phyloP scores from a whole-genome alignment of 2,329 filamentous ascomycete species.

The Diaporthe vexans region DNA sequence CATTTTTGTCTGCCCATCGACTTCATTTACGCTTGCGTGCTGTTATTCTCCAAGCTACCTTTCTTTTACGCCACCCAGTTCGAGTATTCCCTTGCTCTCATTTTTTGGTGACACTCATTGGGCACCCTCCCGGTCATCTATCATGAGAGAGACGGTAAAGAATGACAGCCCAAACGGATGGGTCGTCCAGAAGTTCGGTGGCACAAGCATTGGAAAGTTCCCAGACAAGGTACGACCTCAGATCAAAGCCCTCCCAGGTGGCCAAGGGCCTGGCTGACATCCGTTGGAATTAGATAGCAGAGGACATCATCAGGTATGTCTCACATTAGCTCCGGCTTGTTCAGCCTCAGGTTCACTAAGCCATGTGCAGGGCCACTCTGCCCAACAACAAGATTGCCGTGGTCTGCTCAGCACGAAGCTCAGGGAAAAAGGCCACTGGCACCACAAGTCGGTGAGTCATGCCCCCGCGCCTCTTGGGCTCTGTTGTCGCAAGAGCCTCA shows the following conservation, averaged over 20 bases:
- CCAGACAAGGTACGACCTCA: conserved; percentile 70
- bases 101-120: neutral
- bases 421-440: conserved; percentile 92
- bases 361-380: conserved; percentile 68
- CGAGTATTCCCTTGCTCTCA: neutral
- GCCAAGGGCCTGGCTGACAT: conserved; percentile 38
- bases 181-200: conserved; percentile 96
- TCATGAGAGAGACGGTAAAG: conserved; percentile 47
- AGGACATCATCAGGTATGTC: conserved; percentile 76
- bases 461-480: conserved; percentile 32
- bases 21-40: conserved; percentile 18
- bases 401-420: conserved; percentile 95
- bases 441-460: conserved; percentile 90
- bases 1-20: conserved; percentile 8
- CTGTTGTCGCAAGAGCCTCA: neutral
- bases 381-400: conserved; percentile 83
- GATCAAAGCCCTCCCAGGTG: conserved; percentile 6
- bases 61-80: neutral
- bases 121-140: neutral
- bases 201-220: conserved; percentile 96
- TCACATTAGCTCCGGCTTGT: conserved; percentile 36
- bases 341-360: conserved; percentile 16
- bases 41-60: neutral
- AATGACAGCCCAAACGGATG: conserved; percentile 66
- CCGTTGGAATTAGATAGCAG: conserved; percentile 64